phyloP scores from a whole-genome alignment of 345 rosid species.

The Pistacia integerrima region DNA sequence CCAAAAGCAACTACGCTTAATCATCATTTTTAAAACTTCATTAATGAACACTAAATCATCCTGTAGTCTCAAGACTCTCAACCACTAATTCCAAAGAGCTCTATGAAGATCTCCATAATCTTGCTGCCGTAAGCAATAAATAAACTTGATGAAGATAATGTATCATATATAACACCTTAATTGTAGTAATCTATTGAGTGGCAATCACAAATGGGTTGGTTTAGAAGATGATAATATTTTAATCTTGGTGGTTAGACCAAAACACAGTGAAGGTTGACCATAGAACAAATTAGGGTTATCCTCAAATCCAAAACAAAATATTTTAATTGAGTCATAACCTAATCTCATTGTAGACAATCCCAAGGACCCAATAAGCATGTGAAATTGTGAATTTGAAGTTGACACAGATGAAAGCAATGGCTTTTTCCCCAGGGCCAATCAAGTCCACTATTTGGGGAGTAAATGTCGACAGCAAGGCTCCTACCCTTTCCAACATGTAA shows the following conservation, averaged over 20 bases:
- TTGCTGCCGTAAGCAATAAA: too few relatives aligned
- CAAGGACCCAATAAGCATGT: conserved; percentile 9
- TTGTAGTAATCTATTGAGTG: too few relatives aligned
- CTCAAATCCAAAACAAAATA: neutral
- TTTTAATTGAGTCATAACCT: neutral
- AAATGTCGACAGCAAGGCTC: neutral
- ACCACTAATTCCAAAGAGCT: neutral
- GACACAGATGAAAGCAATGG: neutral
- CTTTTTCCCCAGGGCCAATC: neutral
- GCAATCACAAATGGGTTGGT: neutral
- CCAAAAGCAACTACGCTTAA: neutral
- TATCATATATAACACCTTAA: too few relatives aligned
- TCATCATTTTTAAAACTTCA: neutral
- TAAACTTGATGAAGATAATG: too few relatives aligned
- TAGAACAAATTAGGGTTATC: neutral
- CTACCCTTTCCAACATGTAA: conserved; percentile 37
- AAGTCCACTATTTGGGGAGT: neutral
- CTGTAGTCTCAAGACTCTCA: neutral
- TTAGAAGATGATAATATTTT: neutral
- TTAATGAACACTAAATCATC: neutral
- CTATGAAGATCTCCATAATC: too few relatives aligned
- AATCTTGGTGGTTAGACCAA: neutral
- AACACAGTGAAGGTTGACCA: neutral
- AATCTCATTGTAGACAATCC: neutral
- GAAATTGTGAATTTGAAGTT: neutral